Percentiles rank a stretch among this genome's conserved stretches.
Conservation (phyloP, 371 early-diverging fungal species). For the Chytridium lagenaria region DNA sequence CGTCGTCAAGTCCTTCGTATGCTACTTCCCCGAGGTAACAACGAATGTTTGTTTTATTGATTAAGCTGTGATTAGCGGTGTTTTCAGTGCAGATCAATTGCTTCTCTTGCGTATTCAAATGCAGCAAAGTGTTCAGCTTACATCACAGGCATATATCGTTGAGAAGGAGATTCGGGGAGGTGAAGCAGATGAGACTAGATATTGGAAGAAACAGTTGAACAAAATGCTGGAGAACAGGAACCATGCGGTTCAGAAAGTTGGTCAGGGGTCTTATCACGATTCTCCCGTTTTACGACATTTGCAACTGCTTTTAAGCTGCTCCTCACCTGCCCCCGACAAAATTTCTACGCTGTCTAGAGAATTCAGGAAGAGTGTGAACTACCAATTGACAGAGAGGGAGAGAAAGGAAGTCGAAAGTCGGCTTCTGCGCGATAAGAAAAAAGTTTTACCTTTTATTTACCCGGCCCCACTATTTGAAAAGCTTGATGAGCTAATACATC, state of each 20-base stretch:
- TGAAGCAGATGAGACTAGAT: slow-evolving; percentile 17
- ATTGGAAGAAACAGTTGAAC: slow-evolving; percentile 30
- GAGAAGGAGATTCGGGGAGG: slow-evolving; percentile 24
- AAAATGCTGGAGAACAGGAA: neutral
- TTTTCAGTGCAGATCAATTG: slow-evolving; percentile 27
- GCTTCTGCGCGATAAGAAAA: neutral
- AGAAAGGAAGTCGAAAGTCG: neutral
- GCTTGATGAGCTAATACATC: slow-evolving; percentile 7
- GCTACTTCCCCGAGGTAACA: neutral
- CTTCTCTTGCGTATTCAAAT: slow-evolving; percentile 23
- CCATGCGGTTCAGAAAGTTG: neutral
- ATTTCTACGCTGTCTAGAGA: neutral
- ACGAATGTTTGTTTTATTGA: no score
- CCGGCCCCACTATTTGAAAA: slow-evolving; percentile 22
- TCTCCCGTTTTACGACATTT: neutral
- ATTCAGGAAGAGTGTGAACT: neutral
- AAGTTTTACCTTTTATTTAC: neutral
- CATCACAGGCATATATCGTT: slow-evolving; percentile 25
- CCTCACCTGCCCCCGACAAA: neutral
- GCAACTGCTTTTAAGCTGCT: neutral
- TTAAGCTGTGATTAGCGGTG: no score
- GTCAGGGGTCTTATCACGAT: slow-evolving; percentile 15
- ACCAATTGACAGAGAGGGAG: neutral
- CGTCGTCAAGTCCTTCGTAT: neutral
- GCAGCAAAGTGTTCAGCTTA: slow-evolving; percentile 28